Evolutionary conservation across 2,329 filamentous ascomycete species (phyloP).

Genomic region (Ceratocystis variospora): DNA sequence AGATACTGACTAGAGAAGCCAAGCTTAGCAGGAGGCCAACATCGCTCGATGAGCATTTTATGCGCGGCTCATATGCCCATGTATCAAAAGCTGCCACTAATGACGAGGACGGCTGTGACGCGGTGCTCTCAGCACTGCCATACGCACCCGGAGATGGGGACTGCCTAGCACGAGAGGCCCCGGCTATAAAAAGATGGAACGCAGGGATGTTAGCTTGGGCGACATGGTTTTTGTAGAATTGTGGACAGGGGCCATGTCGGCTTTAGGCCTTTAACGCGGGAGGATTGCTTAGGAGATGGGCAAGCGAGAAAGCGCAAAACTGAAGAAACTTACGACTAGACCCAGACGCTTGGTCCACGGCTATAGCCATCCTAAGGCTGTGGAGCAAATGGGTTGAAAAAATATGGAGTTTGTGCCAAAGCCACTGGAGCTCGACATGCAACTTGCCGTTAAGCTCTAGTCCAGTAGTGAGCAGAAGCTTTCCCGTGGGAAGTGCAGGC

Average conservation of each 20-base stretch:
- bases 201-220: neutral
- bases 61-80: conserved; percentile 15
- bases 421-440: conserved; percentile 14
- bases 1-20: conserved; percentile 14
- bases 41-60: conserved; percentile 15
- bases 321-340: conserved; percentile 1
- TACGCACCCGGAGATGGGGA: neutral
- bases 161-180: neutral
- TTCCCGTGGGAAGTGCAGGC: neutral
- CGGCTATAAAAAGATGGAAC: conserved; percentile 6
- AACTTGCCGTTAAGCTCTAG: conserved; percentile 10
- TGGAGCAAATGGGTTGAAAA: conserved; percentile 16
- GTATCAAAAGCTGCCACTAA: conserved; percentile 3
- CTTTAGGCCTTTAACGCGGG: neutral
- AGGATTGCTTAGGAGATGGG: neutral
- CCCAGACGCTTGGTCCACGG: conserved; percentile 5
- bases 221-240: neutral
- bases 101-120: neutral
- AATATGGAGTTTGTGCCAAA: conserved; percentile 16
- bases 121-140: neutral
- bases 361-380: conserved; percentile 10
- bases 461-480: neutral
- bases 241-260: neutral
- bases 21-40: conserved; percentile 15
- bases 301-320: neutral